These are phyloP conservation scores for Ballota nigra DNA, from an alignment of 257 asterid genomes.

Conservation along the genomic window DNA sequence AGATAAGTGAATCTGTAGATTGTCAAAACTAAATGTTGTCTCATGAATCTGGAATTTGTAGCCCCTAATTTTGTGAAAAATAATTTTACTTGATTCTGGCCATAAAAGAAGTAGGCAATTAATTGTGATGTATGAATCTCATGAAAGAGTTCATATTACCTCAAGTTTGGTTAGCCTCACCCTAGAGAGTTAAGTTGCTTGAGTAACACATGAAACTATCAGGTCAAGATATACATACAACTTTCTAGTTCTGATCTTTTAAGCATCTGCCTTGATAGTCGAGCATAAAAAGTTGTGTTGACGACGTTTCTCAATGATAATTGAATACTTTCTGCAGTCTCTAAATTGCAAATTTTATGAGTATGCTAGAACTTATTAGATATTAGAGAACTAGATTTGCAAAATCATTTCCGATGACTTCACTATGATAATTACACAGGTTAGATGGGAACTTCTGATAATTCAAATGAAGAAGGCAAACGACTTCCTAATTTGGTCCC, in stretches of 20 bases:
- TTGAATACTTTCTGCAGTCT: slow-evolving; percentile 12
- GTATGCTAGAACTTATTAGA: not conserved
- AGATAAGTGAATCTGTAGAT: no score
- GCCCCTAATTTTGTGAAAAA: not conserved
- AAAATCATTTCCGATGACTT: not conserved
- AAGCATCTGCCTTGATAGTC: not conserved
- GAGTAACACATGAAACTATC: not conserved
- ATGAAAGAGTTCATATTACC: not conserved
- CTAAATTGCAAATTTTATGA: not conserved
- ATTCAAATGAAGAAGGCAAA: slow-evolving; percentile 10
- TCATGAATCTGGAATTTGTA: not conserved
- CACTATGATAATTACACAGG: slow-evolving; percentile 9
- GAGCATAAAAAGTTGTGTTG: not conserved
- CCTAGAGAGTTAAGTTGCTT: not conserved
- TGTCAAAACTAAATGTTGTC: no score
- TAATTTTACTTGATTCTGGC: not conserved
- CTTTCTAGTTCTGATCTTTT: not conserved
- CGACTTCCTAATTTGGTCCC: slow-evolving; percentile 26
- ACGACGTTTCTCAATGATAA: not conserved
- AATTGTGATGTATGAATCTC: not conserved
- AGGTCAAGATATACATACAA: not conserved
- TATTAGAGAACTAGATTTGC: not conserved
- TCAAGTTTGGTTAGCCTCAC: not conserved
- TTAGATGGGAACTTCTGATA: slow-evolving; percentile 23
- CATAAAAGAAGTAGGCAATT: no score